Conservation (phyloP, 805 yeast species). For the Candida stauntonica region DNA sequence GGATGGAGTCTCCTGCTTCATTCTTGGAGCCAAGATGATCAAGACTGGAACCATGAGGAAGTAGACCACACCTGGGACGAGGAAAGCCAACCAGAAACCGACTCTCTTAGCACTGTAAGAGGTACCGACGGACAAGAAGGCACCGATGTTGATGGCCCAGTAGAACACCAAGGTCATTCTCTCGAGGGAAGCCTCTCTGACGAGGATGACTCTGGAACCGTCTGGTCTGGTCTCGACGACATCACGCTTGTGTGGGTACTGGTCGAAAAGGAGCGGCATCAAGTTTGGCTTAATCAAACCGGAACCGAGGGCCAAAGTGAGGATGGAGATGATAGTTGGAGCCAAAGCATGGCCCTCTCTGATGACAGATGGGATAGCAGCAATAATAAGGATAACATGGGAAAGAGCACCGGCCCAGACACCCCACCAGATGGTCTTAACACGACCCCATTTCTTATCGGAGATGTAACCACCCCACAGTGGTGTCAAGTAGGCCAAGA, state of each 20-base stretch:
- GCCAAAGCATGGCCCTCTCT: conserved; percentile 50
- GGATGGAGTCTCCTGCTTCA: conserved; percentile 27
- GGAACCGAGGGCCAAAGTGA: conserved; percentile 67
- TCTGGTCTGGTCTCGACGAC: conserved; percentile 50
- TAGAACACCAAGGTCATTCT: conserved; percentile 73
- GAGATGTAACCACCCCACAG: conserved; percentile 71
- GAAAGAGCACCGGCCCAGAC: conserved; percentile 58
- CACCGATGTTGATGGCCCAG: conserved; percentile 71
- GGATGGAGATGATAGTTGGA: conserved; percentile 44
- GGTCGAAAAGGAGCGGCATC: conserved; percentile 73
- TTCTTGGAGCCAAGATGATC: conserved; percentile 26
- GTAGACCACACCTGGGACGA: conserved; percentile 62
- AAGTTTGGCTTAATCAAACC: conserved; percentile 75
- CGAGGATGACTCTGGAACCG: conserved; percentile 66
- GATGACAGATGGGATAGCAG: conserved; percentile 58
- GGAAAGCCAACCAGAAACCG: conserved; percentile 73
- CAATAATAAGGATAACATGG: conserved; percentile 58
- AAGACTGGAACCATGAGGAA: conserved; percentile 48
- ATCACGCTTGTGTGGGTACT: conserved; percentile 57
- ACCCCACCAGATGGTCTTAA: conserved; percentile 60
- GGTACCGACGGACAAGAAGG: conserved; percentile 71
- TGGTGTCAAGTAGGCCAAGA: conserved; percentile 81
- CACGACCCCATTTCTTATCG: conserved; percentile 72
- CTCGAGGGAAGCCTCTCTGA: conserved; percentile 68
- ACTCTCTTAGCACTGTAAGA: conserved; percentile 62